Evolutionary conservation across 2,329 filamentous ascomycete genomes (phyloP), one percentile per base, ranked within the genome.

Genomic region (Xylariaceae sp.): DNA sequence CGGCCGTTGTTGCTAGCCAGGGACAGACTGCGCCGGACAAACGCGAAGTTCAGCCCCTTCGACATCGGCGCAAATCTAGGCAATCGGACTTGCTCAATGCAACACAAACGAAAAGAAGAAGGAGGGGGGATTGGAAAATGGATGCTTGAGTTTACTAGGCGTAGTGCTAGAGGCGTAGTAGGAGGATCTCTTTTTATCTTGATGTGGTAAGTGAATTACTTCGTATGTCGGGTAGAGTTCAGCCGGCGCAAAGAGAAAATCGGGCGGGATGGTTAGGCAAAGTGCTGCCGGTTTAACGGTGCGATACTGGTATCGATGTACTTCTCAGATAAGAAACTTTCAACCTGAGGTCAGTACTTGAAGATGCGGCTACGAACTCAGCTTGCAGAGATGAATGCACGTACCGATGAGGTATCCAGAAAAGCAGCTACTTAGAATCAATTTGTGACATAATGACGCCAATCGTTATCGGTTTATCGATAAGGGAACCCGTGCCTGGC

Each of bases 31-130:
- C 57, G 54, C 52, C 30, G 23, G 23, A 30, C 30, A 13, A 23
- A 53, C 15, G 39, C 13, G 15, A 17, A 34, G 17, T 47, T 48
- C 2, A 51, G 4, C n/a, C 51, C 37, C 30, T 1, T 44, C 51
- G n/a, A 17, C 60, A 62, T 59, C 13, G 5, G 55, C 42, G 55
- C 60, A 51, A 57, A 11, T 42, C 11, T 8, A 13, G 37, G 23
- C 23, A 30, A 30, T 30, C 23, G 23, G 23, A 5, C 23, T 30
- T 30, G 23, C 4, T 30, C 4, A 5, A 10, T 8, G 37, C 37
- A 13, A 13, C 37, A 11, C 37, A 42, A 42, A 42, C 23, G 23
- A 30, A 4, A 30, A 23, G 35, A 39, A 23, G 18, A 42, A 53
- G 11, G 44, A 42, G 11, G 18, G 37, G 51, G 51, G 13, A 37